These are phyloP conservation scores for Pseudopediastrum boryanum DNA, from an alignment of 139 green algal genomes.

Conservation along the genomic window DNA sequence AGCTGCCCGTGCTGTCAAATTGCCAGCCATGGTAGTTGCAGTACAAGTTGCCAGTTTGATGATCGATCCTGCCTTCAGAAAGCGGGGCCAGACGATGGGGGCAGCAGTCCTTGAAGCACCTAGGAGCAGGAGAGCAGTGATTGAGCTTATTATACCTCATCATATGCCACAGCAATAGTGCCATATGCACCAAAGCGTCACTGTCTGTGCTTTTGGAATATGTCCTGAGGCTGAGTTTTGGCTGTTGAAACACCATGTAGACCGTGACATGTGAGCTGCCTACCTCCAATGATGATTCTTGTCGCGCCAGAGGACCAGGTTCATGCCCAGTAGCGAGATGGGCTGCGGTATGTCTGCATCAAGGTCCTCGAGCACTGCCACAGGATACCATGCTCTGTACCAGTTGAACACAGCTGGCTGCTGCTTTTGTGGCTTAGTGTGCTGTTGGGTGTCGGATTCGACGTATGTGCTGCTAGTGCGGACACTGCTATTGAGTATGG, in stretches of 20 bases:
- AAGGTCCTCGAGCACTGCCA: neutral
- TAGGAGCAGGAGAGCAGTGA: no score
- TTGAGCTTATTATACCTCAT: no score
- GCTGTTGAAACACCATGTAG: neutral
- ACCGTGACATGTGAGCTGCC: no score
- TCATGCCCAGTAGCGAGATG: neutral
- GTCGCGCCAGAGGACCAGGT: neutral
- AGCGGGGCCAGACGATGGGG: constrained; percentile 18
- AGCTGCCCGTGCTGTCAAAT: neutral
- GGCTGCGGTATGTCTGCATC: neutral
- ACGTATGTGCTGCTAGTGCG: no score
- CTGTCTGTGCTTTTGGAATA: no score
- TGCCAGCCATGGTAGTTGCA: constrained; percentile 16
- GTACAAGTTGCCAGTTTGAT: constrained; percentile 16
- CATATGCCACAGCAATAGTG: no score
- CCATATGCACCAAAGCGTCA: no score
- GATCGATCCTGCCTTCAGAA: constrained; percentile 10
- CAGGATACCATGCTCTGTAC: neutral
- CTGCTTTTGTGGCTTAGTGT: no score
- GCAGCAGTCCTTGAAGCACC: constrained; percentile 12
- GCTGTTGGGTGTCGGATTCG: no score
- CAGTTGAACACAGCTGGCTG: no score
- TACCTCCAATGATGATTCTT: neutral
- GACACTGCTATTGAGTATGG: no score
- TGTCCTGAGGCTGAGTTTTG: neutral